Evolutionary conservation across 169 alveolate species (phyloP), one percentile per base, ranked within the genome.

Genomic region (Perkinsus olseni): DNA sequence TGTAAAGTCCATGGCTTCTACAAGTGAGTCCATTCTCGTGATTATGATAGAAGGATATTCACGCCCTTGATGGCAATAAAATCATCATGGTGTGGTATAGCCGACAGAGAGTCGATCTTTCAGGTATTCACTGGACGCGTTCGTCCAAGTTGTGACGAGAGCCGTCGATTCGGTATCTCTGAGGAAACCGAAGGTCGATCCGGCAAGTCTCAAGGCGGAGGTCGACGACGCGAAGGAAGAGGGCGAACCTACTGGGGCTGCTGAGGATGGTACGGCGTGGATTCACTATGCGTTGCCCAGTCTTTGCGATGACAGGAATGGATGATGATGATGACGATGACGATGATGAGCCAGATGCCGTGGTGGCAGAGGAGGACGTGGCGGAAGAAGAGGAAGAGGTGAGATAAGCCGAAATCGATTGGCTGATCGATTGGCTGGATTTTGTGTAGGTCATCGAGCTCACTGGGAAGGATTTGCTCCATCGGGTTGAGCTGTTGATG

Each of bases 121-220:
- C 50, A 62, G 97, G 96, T 98, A 97, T 96, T 98, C 99, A 38
- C 96, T 98, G 94, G 99, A 98, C 92, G 96, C 99, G 38, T 98
- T 97, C 95, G 97, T 98, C 82, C 96, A 97, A 92, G 99, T 98
- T 48, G 98, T 98, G 48, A 97, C 98, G 94, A 96, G 99, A 93
- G 99, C 99, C 48, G 96, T 98, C 91, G 98, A 98, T 94, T 97
- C 98, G 39, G 98, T 98, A 40, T 97, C 99, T 48, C 97, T 95
- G 96, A 94, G 95, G 92, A 95, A 93, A 95, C 96, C 94, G 93
- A 95, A 94, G 97, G 96, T 38, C 96, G 95, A 93, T 93, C 92
- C 39, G 95, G 93, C 92, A 96, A 93, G 62, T 93, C 93, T 38
- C 48, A 93, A 93, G 45, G 94, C 38, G 92, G 92, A 93, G 74